A percentile compares a stretch with the other conserved stretches of the same genome.
Evolutionary conservation across 2,329 filamentous ascomycete genomes (phyloP).

Genomic region (Botrytis elliptica): DNA sequence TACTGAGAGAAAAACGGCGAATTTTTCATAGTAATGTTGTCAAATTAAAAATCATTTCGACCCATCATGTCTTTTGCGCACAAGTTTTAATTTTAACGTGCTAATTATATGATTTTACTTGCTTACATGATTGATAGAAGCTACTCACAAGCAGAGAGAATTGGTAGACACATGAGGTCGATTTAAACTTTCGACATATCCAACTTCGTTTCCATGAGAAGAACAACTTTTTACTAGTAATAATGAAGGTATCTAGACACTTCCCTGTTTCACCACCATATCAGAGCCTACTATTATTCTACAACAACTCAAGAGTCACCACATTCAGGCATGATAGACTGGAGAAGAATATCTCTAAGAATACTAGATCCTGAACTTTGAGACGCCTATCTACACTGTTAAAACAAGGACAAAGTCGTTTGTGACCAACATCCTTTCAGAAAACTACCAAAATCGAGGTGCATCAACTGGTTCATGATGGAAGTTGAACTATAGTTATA

Average conservation of each 20-base stretch:
- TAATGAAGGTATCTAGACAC: not conserved
- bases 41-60: not conserved
- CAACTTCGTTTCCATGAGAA: not conserved
- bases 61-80: not conserved
- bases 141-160: fast-evolving
- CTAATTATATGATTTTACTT: not conserved
- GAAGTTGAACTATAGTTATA: not conserved
- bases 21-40: not conserved
- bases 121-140: fast-evolving
- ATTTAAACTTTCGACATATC: not conserved
- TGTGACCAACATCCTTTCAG: fast-evolving
- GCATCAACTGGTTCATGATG: fast-evolving
- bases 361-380: not conserved
- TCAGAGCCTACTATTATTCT: not conserved
- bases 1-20: not conserved
- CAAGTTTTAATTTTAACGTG: not conserved
- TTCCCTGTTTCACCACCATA: too few relatives aligned
- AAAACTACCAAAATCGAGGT: fast-evolving
- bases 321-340: fast-evolving
- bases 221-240: not conserved
- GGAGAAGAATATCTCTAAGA: not conserved
- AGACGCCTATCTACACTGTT: not conserved
- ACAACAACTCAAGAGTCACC: not conserved
- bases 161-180: fast-evolving
- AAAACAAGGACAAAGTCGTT: fast-evolving